Conservation (phyloP, 192 early-diverging fungal genomes). For the Backusella tuberculispora region DNA sequence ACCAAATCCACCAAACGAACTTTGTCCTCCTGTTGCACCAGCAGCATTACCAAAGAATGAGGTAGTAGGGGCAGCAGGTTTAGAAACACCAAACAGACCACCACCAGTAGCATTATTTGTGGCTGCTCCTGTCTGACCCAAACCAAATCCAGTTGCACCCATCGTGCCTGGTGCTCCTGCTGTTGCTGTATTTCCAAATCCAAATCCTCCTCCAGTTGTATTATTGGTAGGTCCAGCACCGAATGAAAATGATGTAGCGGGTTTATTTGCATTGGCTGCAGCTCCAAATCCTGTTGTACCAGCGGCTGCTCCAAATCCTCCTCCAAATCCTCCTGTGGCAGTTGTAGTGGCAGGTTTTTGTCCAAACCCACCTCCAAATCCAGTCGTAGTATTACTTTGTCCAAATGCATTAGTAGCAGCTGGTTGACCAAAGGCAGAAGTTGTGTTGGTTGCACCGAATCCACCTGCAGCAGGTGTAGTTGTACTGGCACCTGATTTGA, state of each 20-base stretch:
- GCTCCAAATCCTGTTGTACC: conserved; percentile 33
- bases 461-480: conserved; percentile 31
- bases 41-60: conserved; percentile 28
- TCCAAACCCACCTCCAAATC: conserved; percentile 9
- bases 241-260: neutral
- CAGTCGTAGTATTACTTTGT: conserved; percentile 28
- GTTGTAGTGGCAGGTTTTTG: conserved; percentile 25
- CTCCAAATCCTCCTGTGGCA: conserved; percentile 30
- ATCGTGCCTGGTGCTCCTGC: conserved; percentile 13
- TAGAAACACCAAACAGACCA: conserved; percentile 22
- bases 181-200: neutral
- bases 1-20: conserved; percentile 41
- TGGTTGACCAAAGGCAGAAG: conserved; percentile 39
- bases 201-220: conserved; percentile 1
- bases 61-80: neutral
- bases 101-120: neutral
- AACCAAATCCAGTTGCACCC: neutral
- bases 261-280: conserved; percentile 28
- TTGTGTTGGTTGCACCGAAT: conserved; percentile 46
- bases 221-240: conserved; percentile 3
- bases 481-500: conserved; percentile 40
- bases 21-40: neutral
- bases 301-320: conserved; percentile 3
- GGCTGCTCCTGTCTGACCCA: neutral
- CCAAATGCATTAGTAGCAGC: conserved; percentile 31